These are phyloP conservation scores for Exophiala alcalophila DNA, from an alignment of 2,329 filamentous ascomycete species.

Conservation along the genomic window DNA sequence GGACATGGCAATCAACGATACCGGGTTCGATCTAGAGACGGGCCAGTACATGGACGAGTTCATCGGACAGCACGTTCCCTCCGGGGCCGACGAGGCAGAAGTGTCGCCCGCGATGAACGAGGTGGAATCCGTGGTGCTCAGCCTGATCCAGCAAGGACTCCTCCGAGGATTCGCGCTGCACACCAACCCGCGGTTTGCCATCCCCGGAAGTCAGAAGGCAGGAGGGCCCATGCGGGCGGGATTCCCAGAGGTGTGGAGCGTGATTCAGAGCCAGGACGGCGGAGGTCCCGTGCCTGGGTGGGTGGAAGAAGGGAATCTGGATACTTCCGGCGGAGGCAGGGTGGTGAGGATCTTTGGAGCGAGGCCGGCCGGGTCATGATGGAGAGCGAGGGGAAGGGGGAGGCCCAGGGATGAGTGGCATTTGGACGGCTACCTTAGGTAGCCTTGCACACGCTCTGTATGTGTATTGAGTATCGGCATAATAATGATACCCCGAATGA, in stretches of 20 bases:
- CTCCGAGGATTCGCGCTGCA: slow-evolving; percentile 83
- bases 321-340: slow-evolving; percentile 29
- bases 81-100: slow-evolving; percentile 1
- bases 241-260: slow-evolving; percentile 72
- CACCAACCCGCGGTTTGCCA: slow-evolving; percentile 71
- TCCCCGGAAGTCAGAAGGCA: slow-evolving; percentile 66
- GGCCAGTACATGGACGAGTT: slow-evolving; percentile 26
- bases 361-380: slow-evolving; percentile 17
- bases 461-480: no score
- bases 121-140: slow-evolving; percentile 74
- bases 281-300: slow-evolving; percentile 68
- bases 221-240: slow-evolving; percentile 64
- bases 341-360: slow-evolving; percentile 24
- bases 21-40: slow-evolving; percentile 23
- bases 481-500: no score
- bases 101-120: slow-evolving; percentile 52
- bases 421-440: no score
- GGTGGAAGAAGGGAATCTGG: slow-evolving; percentile 52
- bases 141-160: slow-evolving; percentile 74
- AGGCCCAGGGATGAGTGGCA: no score
- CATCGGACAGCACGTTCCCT: slow-evolving; percentile 17
- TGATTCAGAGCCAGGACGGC: slow-evolving; percentile 60
- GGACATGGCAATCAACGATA: slow-evolving; percentile 30
- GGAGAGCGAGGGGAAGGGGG: background rate
- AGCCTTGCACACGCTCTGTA: no score